Evolutionary conservation across 2,329 filamentous ascomycete genomes (phyloP).

Genomic region (Colletotrichum scovillei): DNA sequence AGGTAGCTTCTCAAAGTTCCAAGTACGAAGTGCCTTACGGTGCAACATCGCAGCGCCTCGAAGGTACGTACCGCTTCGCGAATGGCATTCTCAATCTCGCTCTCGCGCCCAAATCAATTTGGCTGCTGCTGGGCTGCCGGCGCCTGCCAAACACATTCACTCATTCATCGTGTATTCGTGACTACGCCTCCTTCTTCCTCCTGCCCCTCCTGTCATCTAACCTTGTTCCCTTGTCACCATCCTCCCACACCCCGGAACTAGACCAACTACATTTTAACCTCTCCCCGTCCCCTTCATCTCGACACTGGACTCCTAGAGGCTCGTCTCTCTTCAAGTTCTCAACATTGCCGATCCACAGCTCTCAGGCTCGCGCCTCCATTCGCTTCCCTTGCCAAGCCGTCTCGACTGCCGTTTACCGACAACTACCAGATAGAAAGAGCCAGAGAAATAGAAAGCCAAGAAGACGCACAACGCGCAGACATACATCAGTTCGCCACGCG

Average conservation of each 20-base stretch:
- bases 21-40: too few species aligned
- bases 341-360: constrained; percentile 21
- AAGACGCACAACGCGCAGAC: neutral
- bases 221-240: neutral
- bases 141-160: neutral
- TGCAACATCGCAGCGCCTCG: neutral
- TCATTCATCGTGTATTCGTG: constrained; percentile 16
- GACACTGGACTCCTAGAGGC: neutral
- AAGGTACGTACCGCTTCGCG: neutral
- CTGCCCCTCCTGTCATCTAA: neutral
- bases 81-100: constrained; percentile 9
- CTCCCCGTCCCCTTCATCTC: constrained; percentile 9
- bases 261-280: neutral
- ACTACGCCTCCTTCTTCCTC: constrained; percentile 26
- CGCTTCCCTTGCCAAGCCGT: constrained; percentile 22
- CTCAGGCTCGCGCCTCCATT: neutral
- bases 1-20: neutral
- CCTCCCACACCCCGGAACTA: neutral
- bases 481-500: neutral
- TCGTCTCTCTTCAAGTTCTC: neutral
- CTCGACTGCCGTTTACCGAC: constrained; percentile 22
- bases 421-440: neutral
- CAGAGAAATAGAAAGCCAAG: neutral
- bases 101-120: constrained; percentile 3
- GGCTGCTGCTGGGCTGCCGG: neutral